A percentile compares a stretch with the other conserved stretches of the same genome.
These are phyloP conservation scores for Pichia terricola DNA, from an alignment of 1,139 yeast species.

Conservation along the genomic window DNA sequence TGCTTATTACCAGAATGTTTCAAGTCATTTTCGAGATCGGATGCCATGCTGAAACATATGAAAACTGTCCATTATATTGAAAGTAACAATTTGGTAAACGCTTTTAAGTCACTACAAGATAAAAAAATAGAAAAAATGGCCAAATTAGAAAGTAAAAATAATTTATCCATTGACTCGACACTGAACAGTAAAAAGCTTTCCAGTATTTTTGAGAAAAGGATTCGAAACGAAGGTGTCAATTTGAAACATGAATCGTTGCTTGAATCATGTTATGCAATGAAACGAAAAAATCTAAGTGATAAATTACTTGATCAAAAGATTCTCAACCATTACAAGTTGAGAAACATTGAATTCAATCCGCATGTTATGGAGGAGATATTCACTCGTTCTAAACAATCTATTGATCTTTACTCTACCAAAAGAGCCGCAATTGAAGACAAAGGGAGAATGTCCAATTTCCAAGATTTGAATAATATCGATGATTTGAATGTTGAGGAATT, in stretches of 20 bases:
- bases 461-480: constrained; percentile 18
- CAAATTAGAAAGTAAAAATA: constrained; percentile 4
- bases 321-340: constrained; percentile 7
- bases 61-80: constrained; percentile 50
- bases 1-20: constrained; percentile 68
- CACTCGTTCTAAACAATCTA: constrained; percentile 4
- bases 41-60: constrained; percentile 56
- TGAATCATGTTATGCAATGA: constrained; percentile 7
- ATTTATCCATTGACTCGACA: constrained; percentile 4
- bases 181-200: constrained; percentile 8
- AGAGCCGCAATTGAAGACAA: constrained; percentile 3
- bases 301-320: constrained; percentile 6
- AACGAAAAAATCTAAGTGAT: constrained; percentile 1
- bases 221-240: constrained; percentile 8
- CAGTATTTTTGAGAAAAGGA: constrained; percentile 2
- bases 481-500: constrained; percentile 21
- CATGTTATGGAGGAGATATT: constrained; percentile 5
- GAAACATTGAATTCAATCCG: constrained; percentile 11
- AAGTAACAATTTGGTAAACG: constrained; percentile 15
- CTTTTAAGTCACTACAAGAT: constrained; percentile 14
- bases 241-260: no score
- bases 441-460: constrained; percentile 4
- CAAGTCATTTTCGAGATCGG: constrained; percentile 48
- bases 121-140: neutral
- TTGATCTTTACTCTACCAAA: constrained; percentile 7